Evolutionary conservation across 2,329 filamentous ascomycete genomes (phyloP).

Genomic region (Talaromyces sp.): DNA sequence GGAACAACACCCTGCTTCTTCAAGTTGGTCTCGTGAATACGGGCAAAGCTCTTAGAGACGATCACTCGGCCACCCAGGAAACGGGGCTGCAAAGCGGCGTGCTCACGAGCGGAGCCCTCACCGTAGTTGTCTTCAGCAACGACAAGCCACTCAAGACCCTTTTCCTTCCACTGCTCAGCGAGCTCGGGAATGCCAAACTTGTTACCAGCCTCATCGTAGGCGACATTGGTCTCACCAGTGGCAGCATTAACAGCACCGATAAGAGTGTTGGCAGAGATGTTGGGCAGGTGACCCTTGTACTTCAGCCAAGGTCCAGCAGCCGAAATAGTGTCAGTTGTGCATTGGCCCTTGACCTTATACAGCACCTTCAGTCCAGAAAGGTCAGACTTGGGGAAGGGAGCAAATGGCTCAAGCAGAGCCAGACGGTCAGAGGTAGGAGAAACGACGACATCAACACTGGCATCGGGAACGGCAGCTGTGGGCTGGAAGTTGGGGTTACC

Average conservation of each 20-base stretch:
- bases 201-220: conserved; percentile 81
- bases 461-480: conserved; percentile 70
- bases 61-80: conserved; percentile 86
- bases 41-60: conserved; percentile 77
- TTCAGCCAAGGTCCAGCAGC: conserved; percentile 93
- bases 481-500: conserved; percentile 77
- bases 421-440: conserved; percentile 87
- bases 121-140: conserved; percentile 98
- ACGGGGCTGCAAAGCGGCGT: conserved; percentile 87
- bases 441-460: conserved; percentile 72
- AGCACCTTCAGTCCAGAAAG: conserved; percentile 79
- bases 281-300: conserved; percentile 97
- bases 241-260: conserved; percentile 92
- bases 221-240: conserved; percentile 88
- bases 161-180: conserved; percentile 77
- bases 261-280: conserved; percentile 95
- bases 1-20: conserved; percentile 98
- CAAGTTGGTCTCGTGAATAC: conserved; percentile 93
- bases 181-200: conserved; percentile 61
- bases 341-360: conserved; percentile 96
- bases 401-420: conserved; percentile 87
- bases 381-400: conserved; percentile 76
- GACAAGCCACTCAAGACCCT: conserved; percentile 81
- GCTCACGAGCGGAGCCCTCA: conserved; percentile 84
- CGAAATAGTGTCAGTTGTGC: conserved; percentile 98